Percentiles rank a stretch among this genome's conserved stretches.
Evolutionary conservation across 2,329 filamentous ascomycete genomes (phyloP).

Genomic region (Monosporascus sp.): DNA sequence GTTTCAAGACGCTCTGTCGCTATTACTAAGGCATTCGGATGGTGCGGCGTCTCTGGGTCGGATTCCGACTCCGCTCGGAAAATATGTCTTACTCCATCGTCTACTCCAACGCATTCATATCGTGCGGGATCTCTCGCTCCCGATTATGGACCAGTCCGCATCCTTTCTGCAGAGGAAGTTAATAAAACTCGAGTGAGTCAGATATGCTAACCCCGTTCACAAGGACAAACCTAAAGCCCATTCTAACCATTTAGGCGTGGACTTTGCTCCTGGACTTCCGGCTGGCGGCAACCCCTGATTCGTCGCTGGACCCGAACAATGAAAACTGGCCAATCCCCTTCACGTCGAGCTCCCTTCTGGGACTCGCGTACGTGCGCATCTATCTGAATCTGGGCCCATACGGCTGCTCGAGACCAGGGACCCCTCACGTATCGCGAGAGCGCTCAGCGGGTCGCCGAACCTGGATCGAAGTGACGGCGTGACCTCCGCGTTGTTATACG

Average conservation of each 20-base stretch:
- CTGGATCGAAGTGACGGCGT: constrained; percentile 45
- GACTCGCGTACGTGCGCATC: constrained; percentile 41
- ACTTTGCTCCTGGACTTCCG: constrained; percentile 32
- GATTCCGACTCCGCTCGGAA: constrained; percentile 32
- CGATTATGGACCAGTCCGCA: constrained; percentile 27
- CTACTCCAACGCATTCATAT: constrained; percentile 34
- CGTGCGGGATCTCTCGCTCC: constrained; percentile 31
- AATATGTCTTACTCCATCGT: constrained; percentile 33
- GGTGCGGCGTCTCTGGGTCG: constrained; percentile 26
- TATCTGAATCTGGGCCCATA: constrained; percentile 41
- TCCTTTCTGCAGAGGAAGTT: constrained; percentile 30
- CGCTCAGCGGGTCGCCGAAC: constrained; percentile 30
- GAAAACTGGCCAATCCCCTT: constrained; percentile 36
- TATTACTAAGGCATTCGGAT: constrained; percentile 25
- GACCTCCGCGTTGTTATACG: constrained; percentile 46
- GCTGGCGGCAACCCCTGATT: constrained; percentile 35
- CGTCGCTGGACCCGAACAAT: constrained; percentile 34
- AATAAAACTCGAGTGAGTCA: constrained; percentile 31
- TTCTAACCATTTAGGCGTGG: constrained; percentile 19
- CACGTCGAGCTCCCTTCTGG: constrained; percentile 41
- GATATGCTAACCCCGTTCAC: background rate
- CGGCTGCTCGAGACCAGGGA: constrained; percentile 40
- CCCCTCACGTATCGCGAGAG: constrained; percentile 33
- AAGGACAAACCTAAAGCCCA: background rate
- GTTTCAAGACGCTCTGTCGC: constrained; percentile 31